Conservation (phyloP, 2,329 filamentous ascomycete genomes). For the Plectosphaerella sp. region DNA sequence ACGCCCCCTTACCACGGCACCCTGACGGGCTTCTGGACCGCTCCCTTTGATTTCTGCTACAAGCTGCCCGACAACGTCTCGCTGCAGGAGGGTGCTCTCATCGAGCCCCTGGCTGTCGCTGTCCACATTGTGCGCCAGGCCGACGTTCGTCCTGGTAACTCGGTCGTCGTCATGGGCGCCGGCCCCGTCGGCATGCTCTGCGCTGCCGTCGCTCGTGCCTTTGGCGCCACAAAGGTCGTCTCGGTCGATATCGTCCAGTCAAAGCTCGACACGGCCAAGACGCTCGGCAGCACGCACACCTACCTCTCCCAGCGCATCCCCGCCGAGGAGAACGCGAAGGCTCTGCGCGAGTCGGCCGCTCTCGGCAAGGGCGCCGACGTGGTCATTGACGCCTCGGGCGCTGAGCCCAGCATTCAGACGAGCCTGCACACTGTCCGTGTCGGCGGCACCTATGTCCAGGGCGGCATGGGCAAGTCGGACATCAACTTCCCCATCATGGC, state of each 20-base stretch:
- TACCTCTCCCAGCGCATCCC: slow-evolving; percentile 59
- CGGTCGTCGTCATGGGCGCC: slow-evolving; percentile 76
- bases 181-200: slow-evolving; percentile 86
- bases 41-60: slow-evolving; percentile 90
- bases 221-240: slow-evolving; percentile 82
- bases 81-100: slow-evolving; percentile 81
- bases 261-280: slow-evolving; percentile 73
- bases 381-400: slow-evolving; percentile 77
- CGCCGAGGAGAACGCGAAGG: slow-evolving; percentile 69
- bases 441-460: slow-evolving; percentile 78
- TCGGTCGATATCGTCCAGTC: slow-evolving; percentile 79
- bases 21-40: slow-evolving; percentile 76
- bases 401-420: slow-evolving; percentile 73
- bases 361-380: slow-evolving; percentile 68
- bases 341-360: slow-evolving; percentile 58
- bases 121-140: slow-evolving; percentile 82
- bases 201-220: slow-evolving; percentile 77
- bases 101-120: slow-evolving; percentile 84
- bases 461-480: slow-evolving; percentile 83
- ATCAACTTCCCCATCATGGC: slow-evolving; percentile 91
- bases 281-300: slow-evolving; percentile 67
- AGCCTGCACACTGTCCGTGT: slow-evolving; percentile 65
- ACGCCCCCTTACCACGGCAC: slow-evolving; percentile 94
- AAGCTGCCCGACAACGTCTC: slow-evolving; percentile 74
- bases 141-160: slow-evolving; percentile 65